Percentiles rank a stretch among this genome's conserved stretches.
These are phyloP conservation scores for Calonectria montana DNA, from an alignment of 2,329 filamentous ascomycete genomes.

Conservation along the genomic window DNA sequence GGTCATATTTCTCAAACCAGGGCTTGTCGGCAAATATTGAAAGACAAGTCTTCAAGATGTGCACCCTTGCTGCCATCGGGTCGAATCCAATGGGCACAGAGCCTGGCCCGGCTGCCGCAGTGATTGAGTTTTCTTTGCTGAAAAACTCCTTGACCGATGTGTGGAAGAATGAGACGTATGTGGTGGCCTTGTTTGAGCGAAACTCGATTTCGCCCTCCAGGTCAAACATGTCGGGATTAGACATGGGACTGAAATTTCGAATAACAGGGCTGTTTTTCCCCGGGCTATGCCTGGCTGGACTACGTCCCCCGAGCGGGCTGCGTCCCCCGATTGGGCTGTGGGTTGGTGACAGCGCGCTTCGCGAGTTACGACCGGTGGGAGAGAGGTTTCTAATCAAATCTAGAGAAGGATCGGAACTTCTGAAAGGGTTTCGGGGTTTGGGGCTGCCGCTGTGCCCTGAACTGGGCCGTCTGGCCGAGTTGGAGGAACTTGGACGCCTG, in stretches of 20 bases:
- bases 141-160: constrained; percentile 54
- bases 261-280: constrained; percentile 23
- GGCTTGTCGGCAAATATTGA: constrained; percentile 51
- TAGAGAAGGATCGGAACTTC: constrained; percentile 18
- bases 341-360: constrained; percentile 5
- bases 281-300: constrained; percentile 14
- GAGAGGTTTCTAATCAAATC: constrained; percentile 38
- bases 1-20: constrained; percentile 44
- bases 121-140: constrained; percentile 45
- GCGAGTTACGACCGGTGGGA: constrained; percentile 22
- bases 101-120: constrained; percentile 18
- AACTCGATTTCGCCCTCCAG: constrained; percentile 51
- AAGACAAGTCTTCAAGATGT: constrained; percentile 53
- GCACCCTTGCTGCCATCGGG: constrained; percentile 47
- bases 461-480: constrained; percentile 33
- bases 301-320: constrained; percentile 1
- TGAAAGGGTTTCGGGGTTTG: constrained; percentile 24
- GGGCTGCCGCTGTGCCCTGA: constrained; percentile 33
- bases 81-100: constrained; percentile 49
- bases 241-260: constrained; percentile 41
- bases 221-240: constrained; percentile 47
- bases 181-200: constrained; percentile 55
- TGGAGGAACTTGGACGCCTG: constrained; percentile 33
- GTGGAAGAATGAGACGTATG: constrained; percentile 54
- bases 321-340: constrained; percentile 27